These are phyloP conservation scores for Tricholoma hemisulphureum DNA, from an alignment of 768 basidiomycete species.

Conservation along the genomic window DNA sequence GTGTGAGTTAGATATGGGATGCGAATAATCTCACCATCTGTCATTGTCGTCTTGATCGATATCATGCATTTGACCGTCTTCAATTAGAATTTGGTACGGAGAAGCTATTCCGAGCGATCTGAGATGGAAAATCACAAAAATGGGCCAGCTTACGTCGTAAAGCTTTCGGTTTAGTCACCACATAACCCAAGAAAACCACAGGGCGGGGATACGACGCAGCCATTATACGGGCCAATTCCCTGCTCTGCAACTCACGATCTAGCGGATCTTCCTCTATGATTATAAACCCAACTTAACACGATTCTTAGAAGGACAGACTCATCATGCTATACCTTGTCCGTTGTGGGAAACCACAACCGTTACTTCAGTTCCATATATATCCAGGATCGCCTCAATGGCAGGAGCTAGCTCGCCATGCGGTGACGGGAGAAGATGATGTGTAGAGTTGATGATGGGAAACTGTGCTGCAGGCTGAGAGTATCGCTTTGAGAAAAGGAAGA, in stretches of 20 bases:
- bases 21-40: conserved; percentile 56
- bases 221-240: conserved; percentile 79
- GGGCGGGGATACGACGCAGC: conserved; percentile 65
- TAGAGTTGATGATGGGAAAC: conserved; percentile 87
- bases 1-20: too few species aligned
- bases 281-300: background rate
- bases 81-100: conserved; percentile 73
- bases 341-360: conserved; percentile 89
- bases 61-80: conserved; percentile 78
- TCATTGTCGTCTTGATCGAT: conserved; percentile 72
- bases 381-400: conserved; percentile 82
- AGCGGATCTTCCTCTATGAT: conserved; percentile 77
- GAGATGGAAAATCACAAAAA: background rate
- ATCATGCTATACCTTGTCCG: conserved; percentile 64
- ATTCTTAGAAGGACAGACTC: background rate
- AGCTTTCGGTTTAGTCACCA: conserved; percentile 69
- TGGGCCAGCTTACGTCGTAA: conserved; percentile 49
- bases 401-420: conserved; percentile 85
- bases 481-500: background rate
- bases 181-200: conserved; percentile 78
- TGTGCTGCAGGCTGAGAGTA: conserved; percentile 24
- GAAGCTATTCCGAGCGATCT: conserved; percentile 43
- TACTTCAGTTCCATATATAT: conserved; percentile 74
- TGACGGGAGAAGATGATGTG: conserved; percentile 84
- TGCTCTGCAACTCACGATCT: conserved; percentile 86